These are phyloP conservation scores for Petunia secreta DNA, from an alignment of 257 asterid genomes.

Conservation along the genomic window DNA sequence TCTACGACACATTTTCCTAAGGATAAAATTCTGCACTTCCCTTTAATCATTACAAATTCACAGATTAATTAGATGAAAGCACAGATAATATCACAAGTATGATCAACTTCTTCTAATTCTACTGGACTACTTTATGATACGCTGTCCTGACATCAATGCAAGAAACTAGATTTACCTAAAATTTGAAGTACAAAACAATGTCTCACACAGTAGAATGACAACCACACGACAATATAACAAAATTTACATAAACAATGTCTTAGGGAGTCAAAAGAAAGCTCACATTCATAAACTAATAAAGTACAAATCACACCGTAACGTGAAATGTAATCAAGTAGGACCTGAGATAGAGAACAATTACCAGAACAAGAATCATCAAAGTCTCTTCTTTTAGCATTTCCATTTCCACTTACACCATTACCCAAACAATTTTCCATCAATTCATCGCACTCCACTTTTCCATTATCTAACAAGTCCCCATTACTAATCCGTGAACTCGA, in stretches of 20 bases:
- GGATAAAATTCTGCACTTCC: not conserved
- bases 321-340: not conserved
- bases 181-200: not conserved
- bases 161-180: not conserved
- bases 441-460: slow-evolving; percentile 33
- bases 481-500: slow-evolving; percentile 24
- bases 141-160: not conserved
- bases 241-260: not conserved
- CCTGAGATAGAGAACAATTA: slow-evolving; percentile 30
- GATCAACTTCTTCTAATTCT: not conserved
- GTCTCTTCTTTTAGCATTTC: slow-evolving; percentile 40
- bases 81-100: not conserved
- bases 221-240: not conserved
- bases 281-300: not conserved
- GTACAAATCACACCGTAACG: not conserved
- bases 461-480: slow-evolving; percentile 23
- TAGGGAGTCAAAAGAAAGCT: not conserved
- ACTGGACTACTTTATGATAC: not conserved
- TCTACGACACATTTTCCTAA: not conserved
- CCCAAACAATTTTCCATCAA: slow-evolving; percentile 35
- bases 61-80: not conserved
- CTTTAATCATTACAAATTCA: not conserved
- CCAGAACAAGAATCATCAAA: slow-evolving; percentile 45
- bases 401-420: slow-evolving; percentile 38
- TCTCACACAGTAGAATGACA: not conserved